These are phyloP conservation scores for Zymoseptoria passerinii DNA, from an alignment of 2,329 filamentous ascomycete species.

Conservation along the genomic window DNA sequence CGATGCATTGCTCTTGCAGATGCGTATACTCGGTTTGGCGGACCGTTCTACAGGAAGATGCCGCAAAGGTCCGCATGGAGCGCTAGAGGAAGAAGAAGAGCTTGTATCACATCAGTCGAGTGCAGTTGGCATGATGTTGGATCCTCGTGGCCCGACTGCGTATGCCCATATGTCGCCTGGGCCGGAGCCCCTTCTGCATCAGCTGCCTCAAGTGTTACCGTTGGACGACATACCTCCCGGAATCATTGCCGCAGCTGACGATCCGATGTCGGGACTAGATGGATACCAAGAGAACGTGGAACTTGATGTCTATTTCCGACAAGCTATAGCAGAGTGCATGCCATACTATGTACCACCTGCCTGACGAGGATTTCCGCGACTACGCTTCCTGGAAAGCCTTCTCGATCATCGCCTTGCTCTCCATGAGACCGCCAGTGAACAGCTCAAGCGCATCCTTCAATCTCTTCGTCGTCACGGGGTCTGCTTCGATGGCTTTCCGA, in stretches of 20 bases:
- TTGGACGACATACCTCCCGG: background rate
- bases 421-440: constrained; percentile 14
- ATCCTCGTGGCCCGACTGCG: background rate
- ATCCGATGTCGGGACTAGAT: background rate
- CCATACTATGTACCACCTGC: background rate
- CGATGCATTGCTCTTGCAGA: constrained; percentile 1
- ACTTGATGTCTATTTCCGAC: constrained; percentile 1
- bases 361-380: background rate
- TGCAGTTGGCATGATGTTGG: background rate
- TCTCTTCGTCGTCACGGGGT: constrained; percentile 14
- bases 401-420: constrained; percentile 17
- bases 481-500: constrained; percentile 11
- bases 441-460: constrained; percentile 13
- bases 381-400: constrained; percentile 8
- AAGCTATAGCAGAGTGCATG: constrained; percentile 1
- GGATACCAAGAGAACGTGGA: background rate
- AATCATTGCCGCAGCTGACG: background rate
- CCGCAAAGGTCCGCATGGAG: background rate
- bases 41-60: background rate
- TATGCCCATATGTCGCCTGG: background rate
- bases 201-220: background rate
- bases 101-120: background rate
- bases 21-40: background rate
- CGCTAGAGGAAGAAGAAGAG: background rate
- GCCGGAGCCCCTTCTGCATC: background rate